Evolutionary conservation across 2,329 filamentous ascomycete genomes (phyloP).

Genomic region (Botrytis medusae): DNA sequence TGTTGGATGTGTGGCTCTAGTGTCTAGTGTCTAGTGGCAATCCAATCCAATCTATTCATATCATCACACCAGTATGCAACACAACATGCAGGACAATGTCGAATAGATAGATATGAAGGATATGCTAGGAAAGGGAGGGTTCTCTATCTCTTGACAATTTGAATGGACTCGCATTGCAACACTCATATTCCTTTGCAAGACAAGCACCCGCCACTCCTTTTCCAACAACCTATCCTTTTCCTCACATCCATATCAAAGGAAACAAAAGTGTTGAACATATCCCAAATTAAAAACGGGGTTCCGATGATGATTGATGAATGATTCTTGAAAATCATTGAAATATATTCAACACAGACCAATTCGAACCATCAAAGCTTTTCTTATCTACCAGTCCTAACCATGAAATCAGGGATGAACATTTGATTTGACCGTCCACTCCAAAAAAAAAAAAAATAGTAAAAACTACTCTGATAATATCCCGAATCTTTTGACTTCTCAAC

Average conservation of each 20-base stretch:
- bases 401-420: neutral
- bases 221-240: neutral
- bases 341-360: constrained; percentile 1
- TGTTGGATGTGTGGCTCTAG: constrained; percentile 3
- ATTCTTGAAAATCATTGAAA: neutral
- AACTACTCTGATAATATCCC: neutral
- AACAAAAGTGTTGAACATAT: neutral
- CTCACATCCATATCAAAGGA: neutral
- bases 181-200: neutral
- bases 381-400: neutral
- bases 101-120: neutral
- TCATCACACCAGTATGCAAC: neutral
- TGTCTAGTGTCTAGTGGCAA: neutral
- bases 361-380: neutral
- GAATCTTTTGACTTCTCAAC: neutral
- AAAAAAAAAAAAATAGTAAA: too few relatives aligned
- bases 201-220: neutral
- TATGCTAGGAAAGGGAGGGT: neutral
- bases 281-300: neutral
- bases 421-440: neutral
- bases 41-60: neutral
- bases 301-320: neutral
- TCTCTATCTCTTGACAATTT: neutral
- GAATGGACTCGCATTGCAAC: neutral
- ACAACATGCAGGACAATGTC: constrained; percentile 2